Base-by-base conservation (phyloP, 345 rosid genomes). In the Populus simonii region DNA sequence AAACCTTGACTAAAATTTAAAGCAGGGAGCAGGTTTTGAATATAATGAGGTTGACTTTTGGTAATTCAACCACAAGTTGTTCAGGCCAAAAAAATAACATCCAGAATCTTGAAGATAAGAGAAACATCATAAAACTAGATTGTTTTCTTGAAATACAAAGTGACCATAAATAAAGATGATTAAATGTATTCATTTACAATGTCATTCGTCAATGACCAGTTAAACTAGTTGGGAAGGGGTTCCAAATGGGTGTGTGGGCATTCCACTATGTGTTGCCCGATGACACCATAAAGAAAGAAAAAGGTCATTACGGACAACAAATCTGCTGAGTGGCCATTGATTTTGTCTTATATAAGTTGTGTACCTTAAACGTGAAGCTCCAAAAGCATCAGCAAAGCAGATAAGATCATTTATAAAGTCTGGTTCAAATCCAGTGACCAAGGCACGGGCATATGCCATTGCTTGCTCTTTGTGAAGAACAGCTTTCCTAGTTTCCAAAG, bases 391-490 rank as follows among this genome's bases (percentile, higher is more conserved):
- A 0, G 97, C 89, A 75, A 96, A 96, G 65, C 88, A 86, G 67
- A 93, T 84, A 68, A 96, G 97, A 77, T 96, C 91, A 79, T 86
- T 91, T 80, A 93, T 78, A 80, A 73, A 81, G 45, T 90, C 94
- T 59, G 88, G 77, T 74, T 93, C 97, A 80, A 89, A 96, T 70
- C 99, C 98, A 70, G 91, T 93, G 79, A 96, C 97, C 78, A 96
- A 74, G 75, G 98, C 96, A 74, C 97, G 89, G 22, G 98, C 98
- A 79, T 93, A 96, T 51, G 98, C 98, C 99, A 96, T 96, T 66
- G 97, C 99, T 85, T 96, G 99, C 86, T 96, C 99, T 83, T 91
- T 93, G 86, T 85, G 89, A 69, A 96, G 91, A 66, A 93, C 94
- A 17, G 87, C 89, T 78, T 85, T 93, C 77, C 99, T 88, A 77